Base-by-base conservation (phyloP, 768 basidiomycete species). In the Boletus subcaerulescens region DNA sequence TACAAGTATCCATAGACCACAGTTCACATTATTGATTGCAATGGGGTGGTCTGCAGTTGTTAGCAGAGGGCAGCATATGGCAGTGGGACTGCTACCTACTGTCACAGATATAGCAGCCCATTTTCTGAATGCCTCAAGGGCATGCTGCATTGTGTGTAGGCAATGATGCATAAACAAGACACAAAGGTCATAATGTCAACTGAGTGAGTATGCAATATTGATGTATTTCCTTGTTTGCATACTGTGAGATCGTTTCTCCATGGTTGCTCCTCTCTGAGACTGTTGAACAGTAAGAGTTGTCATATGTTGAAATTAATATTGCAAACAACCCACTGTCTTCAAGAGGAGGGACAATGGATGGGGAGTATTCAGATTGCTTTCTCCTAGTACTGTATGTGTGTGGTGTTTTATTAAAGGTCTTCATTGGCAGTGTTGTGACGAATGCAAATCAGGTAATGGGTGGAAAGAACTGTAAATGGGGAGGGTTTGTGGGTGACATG, bases 311-410 rank as follows among this genome's bases (percentile, higher is more conserved):
- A 17, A 26, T 48, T 13, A 14, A 57, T 48, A 22, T 3, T 53
- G 15, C 52, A 53, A 1, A 57, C 0, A 1, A 57, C 43, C 56
- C 53, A 57, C 4, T 57, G 56, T 3, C 48, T 32, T 22, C 56
- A 50, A 0, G 47, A 39, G 1, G 43, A 57, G 0, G 56, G 41
- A 2, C 18, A 33, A 7, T 57, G 53, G 1, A 57, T 57, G 0
- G 55, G 55, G 0, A 56, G 18, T 2, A 56, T 68, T 73, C 75
- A 78, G 0, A 66, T 11, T 0, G 48, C 3, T 43, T 69, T 71
- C 1, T 33, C 20, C 74, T 73, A 76, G 45, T 64, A 78, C 6
- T 45, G 20, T 0, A 62, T 62, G 1, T 40, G 36, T 0, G 29
- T 22, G 0, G 46, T 56, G 4, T 49, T 47, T 0, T 51, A 20